Conservation (phyloP, 371 early-diverging fungal species). For the Mortierella sp. region DNA sequence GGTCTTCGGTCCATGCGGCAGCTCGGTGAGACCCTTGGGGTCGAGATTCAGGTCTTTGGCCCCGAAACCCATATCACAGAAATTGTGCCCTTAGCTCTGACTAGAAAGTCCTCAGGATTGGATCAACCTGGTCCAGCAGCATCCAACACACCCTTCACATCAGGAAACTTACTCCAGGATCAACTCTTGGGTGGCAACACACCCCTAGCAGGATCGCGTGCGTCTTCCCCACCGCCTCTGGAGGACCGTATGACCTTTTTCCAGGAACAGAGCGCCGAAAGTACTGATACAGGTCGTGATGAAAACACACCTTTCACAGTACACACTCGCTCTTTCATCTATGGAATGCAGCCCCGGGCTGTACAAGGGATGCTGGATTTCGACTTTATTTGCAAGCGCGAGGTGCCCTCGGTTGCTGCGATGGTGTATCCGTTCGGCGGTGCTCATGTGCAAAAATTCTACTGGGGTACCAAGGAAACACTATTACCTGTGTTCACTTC, state of each 20-base stretch:
- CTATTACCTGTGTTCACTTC: conserved; percentile 93
- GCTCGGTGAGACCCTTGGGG: conserved; percentile 90
- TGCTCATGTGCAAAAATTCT: conserved; percentile 97
- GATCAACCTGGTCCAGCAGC: conserved; percentile 53
- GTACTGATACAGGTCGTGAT: conserved; percentile 23
- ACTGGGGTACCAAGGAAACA: conserved; percentile 99
- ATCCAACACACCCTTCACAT: conserved; percentile 47
- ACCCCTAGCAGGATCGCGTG: conserved; percentile 33
- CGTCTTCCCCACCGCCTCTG: conserved; percentile 55
- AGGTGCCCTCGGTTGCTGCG: conserved; percentile 96
- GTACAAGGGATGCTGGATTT: conserved; percentile 99
- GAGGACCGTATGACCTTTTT: conserved; percentile 71
- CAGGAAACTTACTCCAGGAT: conserved; percentile 73
- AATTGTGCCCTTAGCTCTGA: conserved; percentile 94
- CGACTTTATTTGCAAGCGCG: conserved; percentile 97
- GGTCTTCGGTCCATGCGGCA: conserved; percentile 95
- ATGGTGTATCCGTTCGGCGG: conserved; percentile 99
- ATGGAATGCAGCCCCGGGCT: conserved; percentile 98
- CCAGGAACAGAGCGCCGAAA: conserved; percentile 41
- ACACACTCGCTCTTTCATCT: conserved; percentile 93
- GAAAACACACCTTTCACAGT: conserved; percentile 84
- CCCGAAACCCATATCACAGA: conserved; percentile 98
- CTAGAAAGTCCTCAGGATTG: conserved; percentile 59
- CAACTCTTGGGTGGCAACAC: conserved; percentile 65
- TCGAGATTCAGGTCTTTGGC: conserved; percentile 95